Conservation (phyloP, 805 yeast species). For the Nakazawaea wickerhamii region DNA sequence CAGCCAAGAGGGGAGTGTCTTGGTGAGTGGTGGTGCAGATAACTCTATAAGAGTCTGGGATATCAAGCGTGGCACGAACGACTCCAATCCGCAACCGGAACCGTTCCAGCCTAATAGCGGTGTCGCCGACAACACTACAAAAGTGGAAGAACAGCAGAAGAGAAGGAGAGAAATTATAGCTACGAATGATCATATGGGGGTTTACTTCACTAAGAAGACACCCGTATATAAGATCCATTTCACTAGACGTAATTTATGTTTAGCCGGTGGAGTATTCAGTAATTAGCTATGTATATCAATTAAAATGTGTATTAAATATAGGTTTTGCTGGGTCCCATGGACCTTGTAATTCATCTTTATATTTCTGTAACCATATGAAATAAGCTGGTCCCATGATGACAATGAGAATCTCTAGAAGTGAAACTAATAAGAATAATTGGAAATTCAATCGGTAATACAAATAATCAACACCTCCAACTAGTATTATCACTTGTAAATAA, state of each 20-base stretch:
- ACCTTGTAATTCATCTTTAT: slow-evolving; percentile 82
- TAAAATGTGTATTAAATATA: slow-evolving; percentile 30
- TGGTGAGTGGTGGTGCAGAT: slow-evolving; percentile 91
- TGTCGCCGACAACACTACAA: slow-evolving; percentile 13
- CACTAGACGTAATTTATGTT: slow-evolving; percentile 82
- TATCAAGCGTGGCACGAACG: slow-evolving; percentile 76
- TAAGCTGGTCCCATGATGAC: slow-evolving; percentile 61
- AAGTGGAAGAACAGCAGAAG: slow-evolving; percentile 36
- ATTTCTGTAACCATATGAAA: slow-evolving; percentile 65
- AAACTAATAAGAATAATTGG: slow-evolving; percentile 42
- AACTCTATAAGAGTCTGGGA: slow-evolving; percentile 96
- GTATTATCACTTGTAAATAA: slow-evolving; percentile 25
- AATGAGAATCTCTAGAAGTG: slow-evolving; percentile 40
- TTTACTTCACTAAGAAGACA: slow-evolving; percentile 88
- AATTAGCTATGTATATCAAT: no score
- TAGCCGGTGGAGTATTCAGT: slow-evolving; percentile 85
- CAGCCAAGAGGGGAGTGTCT: slow-evolving; percentile 80
- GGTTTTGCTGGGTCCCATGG: slow-evolving; percentile 94
- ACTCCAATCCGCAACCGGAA: slow-evolving; percentile 75
- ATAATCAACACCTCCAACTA: slow-evolving; percentile 27
- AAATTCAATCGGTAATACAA: slow-evolving; percentile 20
- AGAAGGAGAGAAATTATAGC: slow-evolving; percentile 70
- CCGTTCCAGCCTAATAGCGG: slow-evolving; percentile 33
- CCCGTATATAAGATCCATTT: slow-evolving; percentile 92
- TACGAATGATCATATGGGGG: slow-evolving; percentile 85